phyloP scores from a whole-genome alignment of 768 basidiomycete genomes.

The Amanita thiersii region DNA sequence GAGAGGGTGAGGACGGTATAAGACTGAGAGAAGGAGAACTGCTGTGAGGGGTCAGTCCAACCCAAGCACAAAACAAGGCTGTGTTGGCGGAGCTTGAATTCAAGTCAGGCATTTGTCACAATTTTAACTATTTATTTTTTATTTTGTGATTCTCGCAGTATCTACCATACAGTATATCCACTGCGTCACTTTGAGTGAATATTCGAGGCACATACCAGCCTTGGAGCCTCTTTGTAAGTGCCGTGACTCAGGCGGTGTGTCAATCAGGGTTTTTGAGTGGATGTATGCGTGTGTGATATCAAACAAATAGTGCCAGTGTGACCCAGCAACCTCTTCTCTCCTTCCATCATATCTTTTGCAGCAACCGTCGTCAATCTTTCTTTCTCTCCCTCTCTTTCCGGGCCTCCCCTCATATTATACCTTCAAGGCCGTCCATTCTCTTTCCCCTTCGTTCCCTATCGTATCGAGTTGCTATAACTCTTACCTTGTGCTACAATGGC shows the following conservation, averaged over 20 bases:
- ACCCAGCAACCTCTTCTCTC: constrained; percentile 6
- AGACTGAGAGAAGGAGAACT: constrained; percentile 33
- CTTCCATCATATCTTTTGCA: background rate
- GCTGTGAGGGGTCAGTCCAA: no score
- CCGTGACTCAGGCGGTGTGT: no score
- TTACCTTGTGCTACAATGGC: constrained; percentile 36
- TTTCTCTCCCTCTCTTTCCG: background rate
- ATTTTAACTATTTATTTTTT: background rate
- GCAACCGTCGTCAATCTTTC: constrained; percentile 8
- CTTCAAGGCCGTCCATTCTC: constrained; percentile 18
- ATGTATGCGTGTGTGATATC: no score
- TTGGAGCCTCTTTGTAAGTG: no score
- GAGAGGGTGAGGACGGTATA: constrained; percentile 19
- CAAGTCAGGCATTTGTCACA: constrained; percentile 17
- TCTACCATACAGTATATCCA: no score
- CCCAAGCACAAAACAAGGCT: constrained; percentile 35
- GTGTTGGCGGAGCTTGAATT: constrained; percentile 47
- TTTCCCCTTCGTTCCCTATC: constrained; percentile 6
- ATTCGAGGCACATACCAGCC: no score
- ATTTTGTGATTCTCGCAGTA: background rate
- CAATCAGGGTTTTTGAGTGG: no score
- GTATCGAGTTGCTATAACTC: background rate
- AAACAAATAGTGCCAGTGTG: no score
- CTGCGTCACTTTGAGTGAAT: no score
- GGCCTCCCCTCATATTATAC: background rate